Evolutionary conservation across 2,329 filamentous ascomycete species (phyloP).

Genomic region (Capronia americana): DNA sequence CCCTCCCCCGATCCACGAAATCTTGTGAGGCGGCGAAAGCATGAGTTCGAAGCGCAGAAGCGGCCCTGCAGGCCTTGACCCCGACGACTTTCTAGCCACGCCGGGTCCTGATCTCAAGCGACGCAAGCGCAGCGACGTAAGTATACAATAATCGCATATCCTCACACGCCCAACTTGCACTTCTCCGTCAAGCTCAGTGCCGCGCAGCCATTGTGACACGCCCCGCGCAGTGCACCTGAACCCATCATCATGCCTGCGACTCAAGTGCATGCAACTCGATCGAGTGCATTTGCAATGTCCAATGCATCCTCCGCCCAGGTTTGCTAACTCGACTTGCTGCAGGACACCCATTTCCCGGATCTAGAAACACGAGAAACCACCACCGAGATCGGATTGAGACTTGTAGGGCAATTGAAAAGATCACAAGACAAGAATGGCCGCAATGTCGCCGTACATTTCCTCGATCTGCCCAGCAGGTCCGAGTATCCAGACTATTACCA

Average conservation of each 20-base stretch:
- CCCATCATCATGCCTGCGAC: slow-evolving; percentile 19
- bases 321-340: slow-evolving; percentile 26
- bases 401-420: slow-evolving; percentile 75
- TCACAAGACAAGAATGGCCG: slow-evolving; percentile 84
- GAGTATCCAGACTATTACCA: slow-evolving; percentile 73
- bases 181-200: slow-evolving; percentile 16
- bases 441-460: slow-evolving; percentile 75
- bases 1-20: slow-evolving; percentile 30
- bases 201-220: slow-evolving; percentile 5
- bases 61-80: slow-evolving; percentile 51
- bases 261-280: slow-evolving; percentile 6
- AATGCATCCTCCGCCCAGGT: slow-evolving; percentile 3
- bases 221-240: slow-evolving; percentile 16
- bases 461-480: slow-evolving; percentile 68
- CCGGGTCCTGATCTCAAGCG: slow-evolving; percentile 63
- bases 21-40: slow-evolving; percentile 33
- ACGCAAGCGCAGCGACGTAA: slow-evolving; percentile 41
- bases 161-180: slow-evolving; percentile 27
- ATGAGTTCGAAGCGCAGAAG: slow-evolving; percentile 63
- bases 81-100: slow-evolving; percentile 55
- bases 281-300: slow-evolving; percentile 17
- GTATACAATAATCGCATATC: slow-evolving; percentile 29
- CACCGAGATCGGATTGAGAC: slow-evolving; percentile 72
- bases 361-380: slow-evolving; percentile 71
- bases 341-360: slow-evolving; percentile 41